Percentiles rank a stretch among this genome's conserved stretches.
phyloP scores from a whole-genome alignment of 2,329 filamentous ascomycete species.

The Trichoderma atrobrunneum region DNA sequence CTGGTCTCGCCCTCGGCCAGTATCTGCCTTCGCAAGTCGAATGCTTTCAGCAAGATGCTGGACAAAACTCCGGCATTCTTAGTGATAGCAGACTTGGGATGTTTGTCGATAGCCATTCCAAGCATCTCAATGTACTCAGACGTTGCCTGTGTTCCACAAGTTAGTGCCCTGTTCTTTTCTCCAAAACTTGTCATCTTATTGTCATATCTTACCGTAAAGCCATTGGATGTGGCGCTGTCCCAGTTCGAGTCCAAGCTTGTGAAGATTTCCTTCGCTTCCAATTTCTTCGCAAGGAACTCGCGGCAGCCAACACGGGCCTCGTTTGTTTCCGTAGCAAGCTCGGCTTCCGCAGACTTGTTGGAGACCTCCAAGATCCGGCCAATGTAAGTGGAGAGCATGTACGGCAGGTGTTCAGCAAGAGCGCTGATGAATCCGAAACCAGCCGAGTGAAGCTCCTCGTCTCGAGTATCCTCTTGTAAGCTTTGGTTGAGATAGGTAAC shows the following conservation, averaged over 20 bases:
- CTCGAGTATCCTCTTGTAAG: constrained; percentile 49
- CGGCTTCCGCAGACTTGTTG: constrained; percentile 64
- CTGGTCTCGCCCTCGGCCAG: constrained; percentile 45
- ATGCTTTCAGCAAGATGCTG: constrained; percentile 55
- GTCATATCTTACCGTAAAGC: constrained; percentile 55
- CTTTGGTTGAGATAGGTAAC: constrained; percentile 69
- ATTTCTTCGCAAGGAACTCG: constrained; percentile 69
- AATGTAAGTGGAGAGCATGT: constrained; percentile 79
- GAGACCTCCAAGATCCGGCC: constrained; percentile 70
- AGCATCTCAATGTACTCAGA: constrained; percentile 69
- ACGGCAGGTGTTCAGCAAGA: constrained; percentile 79
- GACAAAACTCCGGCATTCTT: constrained; percentile 72
- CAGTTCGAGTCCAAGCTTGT: constrained; percentile 71
- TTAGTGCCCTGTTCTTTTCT: background rate
- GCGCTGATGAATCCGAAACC: constrained; percentile 76
- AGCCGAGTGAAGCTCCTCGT: constrained; percentile 73
- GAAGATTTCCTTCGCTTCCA: constrained; percentile 76
- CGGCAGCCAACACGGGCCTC: constrained; percentile 68
- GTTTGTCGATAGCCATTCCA: constrained; percentile 68
- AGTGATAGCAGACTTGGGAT: constrained; percentile 73
- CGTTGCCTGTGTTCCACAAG: constrained; percentile 50
- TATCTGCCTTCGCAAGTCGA: constrained; percentile 64
- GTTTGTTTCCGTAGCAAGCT: constrained; percentile 59
- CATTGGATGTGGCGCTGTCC: constrained; percentile 58
- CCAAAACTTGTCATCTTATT: background rate